These are phyloP conservation scores for Peziza echinospora DNA, from an alignment of 495 filamentous ascomycete genomes.

Conservation along the genomic window DNA sequence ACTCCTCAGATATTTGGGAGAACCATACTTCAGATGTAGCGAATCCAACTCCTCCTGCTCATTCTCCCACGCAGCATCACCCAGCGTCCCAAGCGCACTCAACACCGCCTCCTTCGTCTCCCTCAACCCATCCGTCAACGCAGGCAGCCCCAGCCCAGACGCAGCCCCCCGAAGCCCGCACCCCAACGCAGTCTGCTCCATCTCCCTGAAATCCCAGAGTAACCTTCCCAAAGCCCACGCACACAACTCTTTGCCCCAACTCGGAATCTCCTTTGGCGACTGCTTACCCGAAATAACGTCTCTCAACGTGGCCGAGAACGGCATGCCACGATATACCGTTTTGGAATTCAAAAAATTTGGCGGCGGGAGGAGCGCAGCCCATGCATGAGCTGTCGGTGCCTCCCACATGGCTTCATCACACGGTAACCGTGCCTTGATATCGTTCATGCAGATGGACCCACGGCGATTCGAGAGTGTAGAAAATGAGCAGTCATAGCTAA, in stretches of 20 bases:
- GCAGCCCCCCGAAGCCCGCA: conserved; percentile 6
- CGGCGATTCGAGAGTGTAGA: conserved; percentile 20
- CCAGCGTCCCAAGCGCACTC: conserved; percentile 10
- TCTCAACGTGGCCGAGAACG: conserved; percentile 16
- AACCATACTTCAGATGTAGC: conserved; percentile 15
- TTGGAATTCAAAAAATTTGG: background rate
- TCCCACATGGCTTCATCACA: conserved; percentile 19
- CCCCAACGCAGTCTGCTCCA: conserved; percentile 18
- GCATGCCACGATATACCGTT: conserved; percentile 6
- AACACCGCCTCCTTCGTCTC: conserved; percentile 17
- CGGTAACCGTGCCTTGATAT: conserved; percentile 18
- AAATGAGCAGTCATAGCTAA: conserved; percentile 21
- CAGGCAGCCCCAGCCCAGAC: conserved; percentile 10
- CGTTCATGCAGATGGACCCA: conserved; percentile 20
- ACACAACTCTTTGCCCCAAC: conserved; percentile 19
- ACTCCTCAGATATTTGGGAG: background rate
- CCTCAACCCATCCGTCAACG: conserved; percentile 14
- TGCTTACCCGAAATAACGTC: conserved; percentile 16
- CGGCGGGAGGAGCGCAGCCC: conserved; percentile 10
- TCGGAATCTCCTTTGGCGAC: conserved; percentile 11
- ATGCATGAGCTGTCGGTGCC: conserved; percentile 16
- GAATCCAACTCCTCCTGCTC: conserved; percentile 14
- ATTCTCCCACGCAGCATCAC: conserved; percentile 10
- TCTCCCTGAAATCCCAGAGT: conserved; percentile 21
- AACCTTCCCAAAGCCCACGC: conserved; percentile 20